Base-by-base conservation (phyloP, 2,329 filamentous ascomycete species). In the Hymenoscyphus scutula region DNA sequence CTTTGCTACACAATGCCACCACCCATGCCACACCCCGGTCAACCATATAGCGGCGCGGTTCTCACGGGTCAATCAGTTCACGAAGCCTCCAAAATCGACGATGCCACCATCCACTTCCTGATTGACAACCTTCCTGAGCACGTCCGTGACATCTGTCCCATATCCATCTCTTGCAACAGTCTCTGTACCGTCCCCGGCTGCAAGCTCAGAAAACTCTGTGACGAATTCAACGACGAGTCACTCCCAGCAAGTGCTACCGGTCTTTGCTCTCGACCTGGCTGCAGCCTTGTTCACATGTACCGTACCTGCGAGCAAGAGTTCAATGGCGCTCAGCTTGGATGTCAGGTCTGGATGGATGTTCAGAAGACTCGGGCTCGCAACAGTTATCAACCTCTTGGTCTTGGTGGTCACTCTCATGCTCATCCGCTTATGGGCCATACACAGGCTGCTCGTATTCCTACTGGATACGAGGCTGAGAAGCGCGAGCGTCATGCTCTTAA, bases 111-210 rank as follows among this genome's bases (percentile, higher is more conserved):
- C 53, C 11, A 32, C 7, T n/a, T 32, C 7, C 25, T 53, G 5
- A 54, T 62, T 29, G 48, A 45, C 25, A 48, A 6, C 3, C 61
- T 67, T 7, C 53, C 63, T 13, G 59, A 54, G 2, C 54, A 63
- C 13, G 63, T 62, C 59, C 58, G 59, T 19, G 57, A 58, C 29
- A 54, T 67, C 41, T 67, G 65, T 38, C 65, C 65, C 27, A 55
- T 51, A 23, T 65, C 63, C 5, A 58, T 67, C n/a, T 25, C 48
- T 5, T 10, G 2, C 53, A 32, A 25, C 5, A 32, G 53, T 4
- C 57, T 41, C 8, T 65, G 63, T 25, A 59, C 61, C 3, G 61
- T 59, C 15, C 8, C 25, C 13, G 29, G 55, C 27, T 67, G 65
- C 55, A 37, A 38, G 2, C 56, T n/a, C 11, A 30, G 7, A 51